Evolutionary conservation across 371 early-diverging fungal genomes (phyloP).

Genomic region (Neoconidiobolus thromboides): DNA sequence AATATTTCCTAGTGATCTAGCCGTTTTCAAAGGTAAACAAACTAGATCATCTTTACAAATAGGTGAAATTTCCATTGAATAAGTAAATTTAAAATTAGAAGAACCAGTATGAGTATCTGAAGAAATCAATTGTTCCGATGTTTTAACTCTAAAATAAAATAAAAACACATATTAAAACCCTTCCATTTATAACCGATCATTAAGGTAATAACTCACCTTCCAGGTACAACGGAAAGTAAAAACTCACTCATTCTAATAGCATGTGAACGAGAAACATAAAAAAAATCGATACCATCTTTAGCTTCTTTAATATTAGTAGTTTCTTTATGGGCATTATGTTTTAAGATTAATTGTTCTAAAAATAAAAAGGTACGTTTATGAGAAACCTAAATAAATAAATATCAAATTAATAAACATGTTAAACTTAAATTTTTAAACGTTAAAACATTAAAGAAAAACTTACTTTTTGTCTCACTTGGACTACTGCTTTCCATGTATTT

Average conservation of each 20-base stretch:
- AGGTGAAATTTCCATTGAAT: constrained; percentile 90
- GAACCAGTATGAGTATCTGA: constrained; percentile 88
- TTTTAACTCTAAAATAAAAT: constrained; percentile 32
- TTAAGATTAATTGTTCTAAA: constrained; percentile 96
- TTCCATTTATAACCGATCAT: no score
- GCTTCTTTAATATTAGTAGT: constrained; percentile 96
- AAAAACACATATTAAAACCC: no score
- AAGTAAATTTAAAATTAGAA: constrained; percentile 92
- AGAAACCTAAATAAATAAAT: constrained; percentile 39
- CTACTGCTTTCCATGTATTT: constrained; percentile 97
- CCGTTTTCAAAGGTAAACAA: constrained; percentile 65
- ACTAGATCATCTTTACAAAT: constrained; percentile 96
- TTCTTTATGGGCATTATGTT: constrained; percentile 91
- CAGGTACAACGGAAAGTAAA: constrained; percentile 69
- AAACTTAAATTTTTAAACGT: not conserved
- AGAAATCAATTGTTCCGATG: constrained; percentile 91
- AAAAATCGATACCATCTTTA: constrained; percentile 98
- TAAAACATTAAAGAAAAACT: constrained; percentile 11
- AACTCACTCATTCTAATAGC: constrained; percentile 96
- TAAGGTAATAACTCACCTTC: constrained; percentile 6
- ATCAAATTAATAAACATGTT: no score
- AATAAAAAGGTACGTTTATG: constrained; percentile 97
- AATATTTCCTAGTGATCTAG: constrained; percentile 69
- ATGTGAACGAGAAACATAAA: constrained; percentile 74
- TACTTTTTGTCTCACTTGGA: constrained; percentile 98